Evolutionary conservation across 2,329 filamentous ascomycete genomes (phyloP).

Genomic region (Ophiosphaerella herpotricha): DNA sequence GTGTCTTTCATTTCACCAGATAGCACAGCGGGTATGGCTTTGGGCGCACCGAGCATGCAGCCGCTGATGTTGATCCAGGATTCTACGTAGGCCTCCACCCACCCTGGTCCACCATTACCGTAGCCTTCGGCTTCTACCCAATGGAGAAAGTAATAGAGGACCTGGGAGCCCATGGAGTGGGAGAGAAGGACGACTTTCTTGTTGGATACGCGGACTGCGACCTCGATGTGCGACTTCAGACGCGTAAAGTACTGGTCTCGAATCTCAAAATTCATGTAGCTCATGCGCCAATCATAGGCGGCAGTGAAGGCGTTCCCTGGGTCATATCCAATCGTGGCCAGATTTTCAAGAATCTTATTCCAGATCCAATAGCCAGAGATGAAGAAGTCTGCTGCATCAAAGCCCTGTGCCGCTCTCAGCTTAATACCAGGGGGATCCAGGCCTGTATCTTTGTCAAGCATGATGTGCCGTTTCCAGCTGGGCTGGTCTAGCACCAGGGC

Average conservation of each 20-base stretch:
- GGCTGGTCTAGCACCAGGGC: constrained; percentile 92
- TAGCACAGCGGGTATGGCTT: constrained; percentile 85
- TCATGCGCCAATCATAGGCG: constrained; percentile 89
- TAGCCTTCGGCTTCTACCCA: constrained; percentile 79
- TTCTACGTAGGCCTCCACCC: constrained; percentile 89
- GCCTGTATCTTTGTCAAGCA: constrained; percentile 90
- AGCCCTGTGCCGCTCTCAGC: constrained; percentile 89
- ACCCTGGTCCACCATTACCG: constrained; percentile 79
- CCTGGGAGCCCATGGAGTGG: constrained; percentile 97
- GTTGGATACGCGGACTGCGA: constrained; percentile 71
- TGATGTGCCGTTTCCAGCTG: constrained; percentile 93
- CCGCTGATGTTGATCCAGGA: constrained; percentile 98
- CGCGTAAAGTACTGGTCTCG: constrained; percentile 94
- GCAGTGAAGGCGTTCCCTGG: constrained; percentile 74
- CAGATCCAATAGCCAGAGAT: constrained; percentile 94
- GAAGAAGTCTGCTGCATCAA: constrained; percentile 97
- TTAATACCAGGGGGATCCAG: constrained; percentile 90
- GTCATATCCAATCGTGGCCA: constrained; percentile 95
- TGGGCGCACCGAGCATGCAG: constrained; percentile 94
- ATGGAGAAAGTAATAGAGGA: constrained; percentile 82
- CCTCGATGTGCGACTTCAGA: constrained; percentile 88
- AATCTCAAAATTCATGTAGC: constrained; percentile 85
- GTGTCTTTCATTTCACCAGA: constrained; percentile 99
- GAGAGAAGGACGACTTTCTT: constrained; percentile 86
- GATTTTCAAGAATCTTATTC: constrained; percentile 97